Percentiles rank a stretch among this genome's conserved stretches.
Evolutionary conservation across 208 protist genomes (phyloP).

Genomic region (Trypanosoma rangeli): DNA sequence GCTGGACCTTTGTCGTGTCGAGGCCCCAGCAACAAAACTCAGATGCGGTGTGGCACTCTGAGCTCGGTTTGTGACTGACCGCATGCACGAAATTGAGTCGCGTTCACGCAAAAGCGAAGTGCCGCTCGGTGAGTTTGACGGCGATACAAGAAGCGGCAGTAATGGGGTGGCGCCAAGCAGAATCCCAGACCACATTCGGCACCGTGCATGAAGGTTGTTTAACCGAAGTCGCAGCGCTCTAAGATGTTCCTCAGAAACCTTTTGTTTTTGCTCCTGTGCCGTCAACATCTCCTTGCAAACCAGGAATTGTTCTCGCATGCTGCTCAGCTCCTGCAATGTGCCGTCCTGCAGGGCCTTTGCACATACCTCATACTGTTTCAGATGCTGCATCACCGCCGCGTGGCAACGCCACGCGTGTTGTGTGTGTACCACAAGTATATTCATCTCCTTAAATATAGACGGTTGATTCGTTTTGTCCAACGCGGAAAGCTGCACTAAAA

Average conservation of each 20-base stretch:
- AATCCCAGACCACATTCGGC: constrained; percentile 21
- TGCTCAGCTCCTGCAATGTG: constrained; percentile 61
- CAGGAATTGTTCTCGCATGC: constrained; percentile 69
- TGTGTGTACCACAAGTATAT: constrained; percentile 41
- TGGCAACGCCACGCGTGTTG: constrained; percentile 38
- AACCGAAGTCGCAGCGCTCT: constrained; percentile 11
- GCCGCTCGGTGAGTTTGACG: background rate
- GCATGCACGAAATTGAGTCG: background rate
- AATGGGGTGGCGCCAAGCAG: constrained; percentile 4
- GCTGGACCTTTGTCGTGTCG: background rate
- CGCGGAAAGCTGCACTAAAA: constrained; percentile 62
- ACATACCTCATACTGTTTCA: constrained; percentile 66
- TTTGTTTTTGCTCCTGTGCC: constrained; percentile 66
- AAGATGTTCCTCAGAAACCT: constrained; percentile 42
- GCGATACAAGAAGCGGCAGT: background rate
- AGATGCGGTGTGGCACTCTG: background rate
- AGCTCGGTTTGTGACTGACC: background rate
- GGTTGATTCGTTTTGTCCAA: constrained; percentile 40
- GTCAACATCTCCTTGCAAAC: constrained; percentile 69
- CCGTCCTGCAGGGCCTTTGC: constrained; percentile 62
- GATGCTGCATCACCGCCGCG: constrained; percentile 41
- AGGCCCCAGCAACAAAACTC: background rate
- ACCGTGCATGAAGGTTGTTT: constrained; percentile 18
- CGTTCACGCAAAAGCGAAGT: background rate
- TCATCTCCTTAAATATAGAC: constrained; percentile 38